Base-by-base conservation (phyloP, 306 rosid genomes). In the Glycine tomentella region DNA sequence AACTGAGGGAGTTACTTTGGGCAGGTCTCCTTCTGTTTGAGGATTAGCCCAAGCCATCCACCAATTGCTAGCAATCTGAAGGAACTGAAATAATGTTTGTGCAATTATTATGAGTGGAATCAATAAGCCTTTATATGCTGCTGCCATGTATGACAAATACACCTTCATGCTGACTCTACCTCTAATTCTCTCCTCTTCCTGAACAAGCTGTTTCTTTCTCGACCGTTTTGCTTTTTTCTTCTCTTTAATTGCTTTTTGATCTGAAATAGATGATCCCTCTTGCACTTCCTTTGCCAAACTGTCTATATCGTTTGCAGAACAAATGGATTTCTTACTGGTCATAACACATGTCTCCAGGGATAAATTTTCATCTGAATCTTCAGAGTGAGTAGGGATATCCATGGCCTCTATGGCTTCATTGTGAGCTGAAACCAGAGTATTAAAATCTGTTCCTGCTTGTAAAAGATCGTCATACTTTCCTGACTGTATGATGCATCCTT, bases 1-100 rank as follows among this genome's bases (percentile, higher is more conserved):
- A 58, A 73, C 79, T 87, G 89, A 83, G 20, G 99, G 89, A 86
- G 90, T 87, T 82, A 88, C 95, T 93, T 90, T 96, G 40, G 99
- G 91, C 74, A 77, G 81, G 72, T 89, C 99, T 81, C 98, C 97
- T 89, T 87, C 93, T 13, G 98, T 96, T 89, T 93, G 99, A 82
- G 99, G 99, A 88, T 96, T 96, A 59, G 99, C 99, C 99, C 98
- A 96, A 45, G 99, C 99, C 99, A 96, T 96, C 99, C 99, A 96
- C 99, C 99, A 96, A 85, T 89, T 96, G 77, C 99, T 93, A 77
- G 99, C 97, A 85, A 96, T 96, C 89, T 96, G 99, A 84, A 96
- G 99, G 90, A 96, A 96, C 84, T 96, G 99, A 90, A 96, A 96
- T 38, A 90, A 74, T 63, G 87, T 44, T 87, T 96, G 99, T 12